Percentiles rank a stretch among this genome's conserved stretches.
These are phyloP conservation scores for Drosera spatulata DNA, from an alignment of 179 eudicot species.

Conservation along the genomic window DNA sequence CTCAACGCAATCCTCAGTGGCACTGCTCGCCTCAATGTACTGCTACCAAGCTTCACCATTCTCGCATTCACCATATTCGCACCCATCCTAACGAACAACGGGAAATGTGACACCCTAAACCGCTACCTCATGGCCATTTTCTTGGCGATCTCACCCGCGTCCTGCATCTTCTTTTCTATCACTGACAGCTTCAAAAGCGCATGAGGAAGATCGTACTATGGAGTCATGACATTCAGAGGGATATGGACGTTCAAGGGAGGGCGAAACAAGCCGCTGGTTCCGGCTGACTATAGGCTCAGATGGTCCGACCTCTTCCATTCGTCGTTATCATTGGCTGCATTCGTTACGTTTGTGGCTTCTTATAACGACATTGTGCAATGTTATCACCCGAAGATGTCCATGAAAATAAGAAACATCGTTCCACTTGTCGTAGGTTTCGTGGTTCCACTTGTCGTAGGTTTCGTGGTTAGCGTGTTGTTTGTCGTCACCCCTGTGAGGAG, in stretches of 20 bases:
- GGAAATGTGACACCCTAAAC: constrained; percentile 34
- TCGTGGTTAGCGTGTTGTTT: constrained; percentile 43
- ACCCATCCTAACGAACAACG: constrained; percentile 58
- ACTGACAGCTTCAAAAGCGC: constrained; percentile 49
- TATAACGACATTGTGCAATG: constrained; percentile 48
- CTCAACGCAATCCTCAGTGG: constrained; percentile 47
- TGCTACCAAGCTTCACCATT: constrained; percentile 49
- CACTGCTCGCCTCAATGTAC: constrained; percentile 56
- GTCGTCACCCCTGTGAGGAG: constrained; percentile 54
- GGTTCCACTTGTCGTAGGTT: constrained; percentile 51
- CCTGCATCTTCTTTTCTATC: constrained; percentile 48
- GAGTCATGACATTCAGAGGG: constrained; percentile 49
- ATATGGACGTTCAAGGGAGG: constrained; percentile 55
- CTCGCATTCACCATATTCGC: constrained; percentile 55
- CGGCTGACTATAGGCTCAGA: constrained; percentile 40
- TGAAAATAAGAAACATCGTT: constrained; percentile 39
- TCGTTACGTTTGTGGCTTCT: constrained; percentile 48
- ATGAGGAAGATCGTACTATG: constrained; percentile 47
- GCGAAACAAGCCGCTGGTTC: constrained; percentile 25
- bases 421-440: constrained; percentile 61
- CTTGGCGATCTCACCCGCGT: constrained; percentile 33
- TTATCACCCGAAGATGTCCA: constrained; percentile 33
- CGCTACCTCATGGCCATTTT: constrained; percentile 48
- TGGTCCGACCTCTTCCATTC: constrained; percentile 53
- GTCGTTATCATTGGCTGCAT: constrained; percentile 41